Conservation (phyloP, 495 filamentous ascomycete genomes). For the Durotheca rogersii region DNA sequence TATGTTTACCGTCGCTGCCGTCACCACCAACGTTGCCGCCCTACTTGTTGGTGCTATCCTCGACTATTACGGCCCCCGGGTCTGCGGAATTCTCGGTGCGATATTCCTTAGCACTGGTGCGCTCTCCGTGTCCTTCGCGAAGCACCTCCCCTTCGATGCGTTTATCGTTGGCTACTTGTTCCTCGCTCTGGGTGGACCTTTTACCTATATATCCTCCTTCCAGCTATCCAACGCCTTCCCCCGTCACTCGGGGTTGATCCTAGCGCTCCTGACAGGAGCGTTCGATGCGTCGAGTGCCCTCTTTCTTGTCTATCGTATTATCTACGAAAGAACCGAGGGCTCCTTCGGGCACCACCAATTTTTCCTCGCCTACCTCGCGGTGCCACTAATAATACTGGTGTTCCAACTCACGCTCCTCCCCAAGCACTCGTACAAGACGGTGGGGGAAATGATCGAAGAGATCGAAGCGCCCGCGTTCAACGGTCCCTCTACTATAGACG, state of each 20-base stretch:
- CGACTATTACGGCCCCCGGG: conserved; percentile 77
- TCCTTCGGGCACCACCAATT: conserved; percentile 66
- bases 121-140: conserved; percentile 68
- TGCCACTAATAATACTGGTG: conserved; percentile 68
- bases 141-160: conserved; percentile 63
- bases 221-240: conserved; percentile 94
- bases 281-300: conserved; percentile 89
- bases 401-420: conserved; percentile 79
- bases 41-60: conserved; percentile 83
- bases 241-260: conserved; percentile 76
- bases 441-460: conserved; percentile 75
- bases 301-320: conserved; percentile 79
- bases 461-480: conserved; percentile 49
- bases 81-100: conserved; percentile 72
- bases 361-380: conserved; percentile 74
- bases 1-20: conserved; percentile 93
- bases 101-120: conserved; percentile 69
- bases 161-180: conserved; percentile 80
- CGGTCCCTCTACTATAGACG: conserved; percentile 18
- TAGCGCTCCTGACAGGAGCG: conserved; percentile 82
- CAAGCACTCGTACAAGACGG: conserved; percentile 78
- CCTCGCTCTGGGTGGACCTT: conserved; percentile 81
- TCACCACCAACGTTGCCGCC: conserved; percentile 76
- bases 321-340: conserved; percentile 64
- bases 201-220: conserved; percentile 87